Percentiles rank a stretch among this genome's conserved stretches.
These are phyloP conservation scores for Penicillium atrosanguineum DNA, from an alignment of 495 filamentous ascomycete species.

Conservation along the genomic window DNA sequence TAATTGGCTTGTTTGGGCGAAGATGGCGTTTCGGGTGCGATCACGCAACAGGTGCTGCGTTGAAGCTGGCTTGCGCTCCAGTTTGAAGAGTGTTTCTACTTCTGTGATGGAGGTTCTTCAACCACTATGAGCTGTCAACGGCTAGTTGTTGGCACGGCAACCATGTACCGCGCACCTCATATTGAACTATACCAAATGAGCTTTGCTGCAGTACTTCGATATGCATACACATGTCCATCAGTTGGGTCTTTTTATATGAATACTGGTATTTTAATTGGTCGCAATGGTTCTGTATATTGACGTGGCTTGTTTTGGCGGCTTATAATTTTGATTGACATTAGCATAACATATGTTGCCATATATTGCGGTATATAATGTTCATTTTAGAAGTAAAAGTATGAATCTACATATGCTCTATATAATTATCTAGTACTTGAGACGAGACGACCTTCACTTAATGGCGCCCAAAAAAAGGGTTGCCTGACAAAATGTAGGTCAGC, in stretches of 20 bases:
- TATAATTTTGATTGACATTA: too few relatives aligned
- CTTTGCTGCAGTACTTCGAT: not conserved
- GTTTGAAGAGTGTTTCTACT: not conserved
- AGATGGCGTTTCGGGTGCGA: not conserved
- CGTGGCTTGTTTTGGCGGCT: too few relatives aligned
- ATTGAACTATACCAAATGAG: not conserved
- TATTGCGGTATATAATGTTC: too few relatives aligned
- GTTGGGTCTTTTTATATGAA: not conserved
- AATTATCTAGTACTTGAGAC: too few relatives aligned
- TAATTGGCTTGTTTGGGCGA: not conserved
- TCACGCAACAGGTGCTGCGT: not conserved
- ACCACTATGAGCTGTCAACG: slow-evolving; percentile 6
- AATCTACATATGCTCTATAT: too few relatives aligned
- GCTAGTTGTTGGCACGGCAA: slow-evolving; percentile 17
- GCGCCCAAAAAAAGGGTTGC: too few relatives aligned
- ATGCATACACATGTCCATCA: not conserved
- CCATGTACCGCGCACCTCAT: not conserved
- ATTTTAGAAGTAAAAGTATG: too few relatives aligned
- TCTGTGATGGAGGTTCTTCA: not conserved
- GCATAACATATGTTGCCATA: too few relatives aligned
- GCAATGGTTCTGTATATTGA: not conserved
- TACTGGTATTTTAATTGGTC: not conserved
- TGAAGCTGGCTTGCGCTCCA: not conserved
- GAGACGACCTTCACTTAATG: too few relatives aligned
- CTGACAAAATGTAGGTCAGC: too few relatives aligned